Evolutionary conservation across 345 rosid genomes (phyloP), one percentile per base, ranked within the genome.

Genomic region (Stellera chamaejasme): DNA sequence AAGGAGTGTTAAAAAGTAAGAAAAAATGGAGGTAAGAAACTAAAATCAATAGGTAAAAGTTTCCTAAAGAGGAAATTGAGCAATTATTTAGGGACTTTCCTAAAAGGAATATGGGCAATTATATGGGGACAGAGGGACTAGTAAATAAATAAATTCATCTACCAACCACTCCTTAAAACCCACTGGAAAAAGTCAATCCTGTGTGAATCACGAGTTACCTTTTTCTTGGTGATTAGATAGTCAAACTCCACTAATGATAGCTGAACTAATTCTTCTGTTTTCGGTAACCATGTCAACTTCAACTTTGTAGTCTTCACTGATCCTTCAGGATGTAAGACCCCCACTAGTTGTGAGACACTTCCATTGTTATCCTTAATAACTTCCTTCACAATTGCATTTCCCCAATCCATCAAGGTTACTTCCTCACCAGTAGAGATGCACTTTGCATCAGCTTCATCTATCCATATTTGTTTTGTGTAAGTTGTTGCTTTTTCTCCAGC

Each of bases 321-420:
- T 61, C 96, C 96, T 56, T 91, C 82, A 55, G 80, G 89, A 80
- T 90, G 83, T 69, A 87, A 60, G 48, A 82, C 69, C 2, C 98
- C 98, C 1, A 71, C 67, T 65, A 91, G 61, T 13, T 73, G 69
- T 13, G 69, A 72, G 62, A 91, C 67, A 55, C 48, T 68, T 65
- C 96, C 92, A 41, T 76, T 76, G 60, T 78, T 59, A 46, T 78
- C 91, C 77, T 77, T 85, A 10, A 42, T 69, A 43, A 85, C 72
- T 60, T 85, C 89, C 58, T 83, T 83, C 41, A 91, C 78, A 6
- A 87, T 74, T 15, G 96, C 92, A 66, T 88, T 88, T 50, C 95
- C 98, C 96, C 94, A 91, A 61, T 91, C 96, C 94, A 91, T 85
- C 57, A 89, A 71, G 44, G 99, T 93, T 44, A 93, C 72, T 70